phyloP scores from a whole-genome alignment of 768 basidiomycete species.

The Coprinopsis cinerea region DNA sequence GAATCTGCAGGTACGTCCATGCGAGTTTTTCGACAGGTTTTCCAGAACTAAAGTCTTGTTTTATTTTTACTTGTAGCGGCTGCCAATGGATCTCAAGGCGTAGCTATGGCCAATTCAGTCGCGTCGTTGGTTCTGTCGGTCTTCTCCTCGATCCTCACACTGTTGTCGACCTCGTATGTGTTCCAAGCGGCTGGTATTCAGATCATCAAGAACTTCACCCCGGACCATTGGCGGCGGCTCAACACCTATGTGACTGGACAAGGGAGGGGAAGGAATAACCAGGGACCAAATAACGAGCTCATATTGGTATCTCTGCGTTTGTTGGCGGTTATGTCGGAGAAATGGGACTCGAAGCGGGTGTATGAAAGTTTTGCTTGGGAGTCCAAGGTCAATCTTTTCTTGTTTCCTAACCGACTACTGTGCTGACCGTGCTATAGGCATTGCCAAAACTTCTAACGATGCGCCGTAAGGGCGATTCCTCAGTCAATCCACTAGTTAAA shows the following conservation, averaged over 20 bases:
- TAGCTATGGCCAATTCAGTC: slow-evolving; percentile 4
- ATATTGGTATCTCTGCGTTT: slow-evolving; percentile 62
- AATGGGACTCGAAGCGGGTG: slow-evolving; percentile 55
- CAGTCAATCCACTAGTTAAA: slow-evolving; percentile 36
- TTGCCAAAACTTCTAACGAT: slow-evolving; percentile 63
- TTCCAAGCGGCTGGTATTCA: slow-evolving; percentile 59
- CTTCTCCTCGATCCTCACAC: slow-evolving; percentile 51
- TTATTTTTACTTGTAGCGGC: background rate
- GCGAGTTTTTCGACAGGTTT: too few species aligned
- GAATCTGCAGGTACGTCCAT: background rate
- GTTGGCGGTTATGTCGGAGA: slow-evolving; percentile 53
- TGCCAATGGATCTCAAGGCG: background rate
- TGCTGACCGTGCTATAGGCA: slow-evolving; percentile 32
- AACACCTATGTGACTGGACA: slow-evolving; percentile 57
- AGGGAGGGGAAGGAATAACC: background rate
- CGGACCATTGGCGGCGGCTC: slow-evolving; percentile 48
- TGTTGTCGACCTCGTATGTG: slow-evolving; percentile 65
- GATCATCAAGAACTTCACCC: slow-evolving; percentile 54
- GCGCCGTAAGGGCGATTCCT: slow-evolving; percentile 54
- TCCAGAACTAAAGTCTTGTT: too few species aligned
- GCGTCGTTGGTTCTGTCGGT: slow-evolving; percentile 27
- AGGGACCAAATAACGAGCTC: slow-evolving; percentile 41
- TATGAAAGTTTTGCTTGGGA: slow-evolving; percentile 77
- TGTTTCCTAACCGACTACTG: too few species aligned
- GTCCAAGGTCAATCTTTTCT: slow-evolving; percentile 57